These are phyloP conservation scores for Solanum gracilifrons DNA, from an alignment of 257 asterid species.

Conservation along the genomic window DNA sequence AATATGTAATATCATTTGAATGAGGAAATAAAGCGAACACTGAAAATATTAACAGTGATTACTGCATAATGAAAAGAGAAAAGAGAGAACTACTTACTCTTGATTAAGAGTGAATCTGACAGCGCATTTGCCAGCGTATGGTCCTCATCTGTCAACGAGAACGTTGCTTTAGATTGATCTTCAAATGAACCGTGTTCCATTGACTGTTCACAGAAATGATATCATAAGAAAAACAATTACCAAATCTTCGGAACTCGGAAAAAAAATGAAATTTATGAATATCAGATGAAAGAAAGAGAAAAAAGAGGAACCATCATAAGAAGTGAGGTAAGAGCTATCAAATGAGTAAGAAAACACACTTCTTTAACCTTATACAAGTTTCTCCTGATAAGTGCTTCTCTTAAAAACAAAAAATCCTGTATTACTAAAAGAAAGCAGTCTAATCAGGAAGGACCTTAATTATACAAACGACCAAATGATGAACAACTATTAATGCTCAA, in stretches of 20 bases:
- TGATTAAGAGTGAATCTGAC: constrained; percentile 64
- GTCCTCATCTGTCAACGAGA: constrained; percentile 68
- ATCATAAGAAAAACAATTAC: too few relatives aligned
- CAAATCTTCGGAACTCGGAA: background rate
- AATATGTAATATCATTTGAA: background rate
- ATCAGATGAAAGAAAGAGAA: too few relatives aligned
- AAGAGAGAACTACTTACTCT: constrained; percentile 44
- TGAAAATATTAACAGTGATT: background rate
- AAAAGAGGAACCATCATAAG: too few relatives aligned
- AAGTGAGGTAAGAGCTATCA: too few relatives aligned
- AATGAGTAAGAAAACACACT: too few relatives aligned
- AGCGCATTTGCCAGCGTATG: constrained; percentile 77
- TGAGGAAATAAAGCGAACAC: background rate
- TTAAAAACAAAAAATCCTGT: background rate
- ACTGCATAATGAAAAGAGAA: background rate
- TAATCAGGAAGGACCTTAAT: background rate
- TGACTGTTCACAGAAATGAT: background rate
- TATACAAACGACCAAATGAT: background rate
- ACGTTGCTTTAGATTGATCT: constrained; percentile 63
- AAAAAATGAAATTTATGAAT: background rate
- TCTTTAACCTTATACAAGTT: too few relatives aligned
- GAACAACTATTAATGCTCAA: background rate
- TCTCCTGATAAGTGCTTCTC: background rate
- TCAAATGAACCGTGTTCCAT: constrained; percentile 33
- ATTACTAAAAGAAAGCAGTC: background rate